These are phyloP conservation scores for Madurella fahalii DNA, from an alignment of 2,329 filamentous ascomycete genomes.

Conservation along the genomic window DNA sequence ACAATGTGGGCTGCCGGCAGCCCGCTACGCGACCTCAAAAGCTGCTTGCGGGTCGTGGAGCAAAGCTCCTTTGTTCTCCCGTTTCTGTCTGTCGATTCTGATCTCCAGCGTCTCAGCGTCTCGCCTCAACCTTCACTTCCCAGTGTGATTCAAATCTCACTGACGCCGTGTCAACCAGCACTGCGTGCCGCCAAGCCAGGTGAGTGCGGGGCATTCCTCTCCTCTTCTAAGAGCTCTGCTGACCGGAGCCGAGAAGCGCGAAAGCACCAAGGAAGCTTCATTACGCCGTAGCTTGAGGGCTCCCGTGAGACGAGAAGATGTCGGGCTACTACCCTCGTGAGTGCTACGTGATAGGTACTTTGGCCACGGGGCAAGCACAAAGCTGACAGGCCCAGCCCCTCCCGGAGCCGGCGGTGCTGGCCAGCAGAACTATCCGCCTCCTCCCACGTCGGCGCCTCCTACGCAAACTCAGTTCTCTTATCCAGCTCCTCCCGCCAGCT, in stretches of 20 bases:
- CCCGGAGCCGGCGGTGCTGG: constrained; percentile 22
- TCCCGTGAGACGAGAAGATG: constrained; percentile 11
- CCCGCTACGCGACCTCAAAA: constrained; percentile 13
- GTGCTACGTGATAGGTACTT: constrained; percentile 2
- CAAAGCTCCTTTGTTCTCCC: neutral
- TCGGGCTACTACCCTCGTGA: constrained; percentile 27
- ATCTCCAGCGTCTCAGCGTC: too few relatives aligned
- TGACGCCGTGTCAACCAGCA: neutral
- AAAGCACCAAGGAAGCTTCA: neutral
- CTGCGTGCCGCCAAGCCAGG: constrained; percentile 1
- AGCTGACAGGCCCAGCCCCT: constrained; percentile 21
- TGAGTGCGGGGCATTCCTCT: constrained; percentile 17
- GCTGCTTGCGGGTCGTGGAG: neutral
- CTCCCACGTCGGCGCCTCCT: constrained; percentile 36
- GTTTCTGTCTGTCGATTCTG: neutral
- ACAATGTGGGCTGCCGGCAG: too few relatives aligned
- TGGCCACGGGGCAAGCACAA: neutral
- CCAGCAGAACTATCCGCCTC: constrained; percentile 33
- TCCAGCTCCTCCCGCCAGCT: constrained; percentile 29
- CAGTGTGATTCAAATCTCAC: neutral
- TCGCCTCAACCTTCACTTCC: neutral
- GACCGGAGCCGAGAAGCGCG: neutral
- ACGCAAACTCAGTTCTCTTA: constrained; percentile 36
- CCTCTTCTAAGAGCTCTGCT: neutral
- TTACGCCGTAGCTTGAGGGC: neutral